Base-by-base conservation (phyloP, 2,329 filamentous ascomycete species). In the Fusarium fujikuroi region DNA sequence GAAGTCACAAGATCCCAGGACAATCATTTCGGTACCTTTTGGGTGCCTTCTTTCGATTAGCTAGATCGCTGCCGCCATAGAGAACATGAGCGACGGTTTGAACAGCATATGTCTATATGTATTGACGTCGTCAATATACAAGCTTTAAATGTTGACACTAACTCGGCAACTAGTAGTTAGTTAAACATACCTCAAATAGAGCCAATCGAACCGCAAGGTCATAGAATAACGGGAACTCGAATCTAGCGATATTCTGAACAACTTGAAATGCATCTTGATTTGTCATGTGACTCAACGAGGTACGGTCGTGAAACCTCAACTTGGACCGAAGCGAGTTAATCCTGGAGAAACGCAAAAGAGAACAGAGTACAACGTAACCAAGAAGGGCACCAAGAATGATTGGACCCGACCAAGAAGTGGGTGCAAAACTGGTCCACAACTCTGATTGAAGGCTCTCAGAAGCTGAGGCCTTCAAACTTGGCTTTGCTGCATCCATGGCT, bases 201-300 rank as follows among this genome's bases (percentile, higher is more conserved):
- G 81, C 83, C 34, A 84, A 78, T 54, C 84, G 81, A 43, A 85
- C 71, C 3, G 80, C 76, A 36, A 83, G 67, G 19, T 81, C 79
- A 67, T 81, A 83, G 36, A 83, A 76, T 15, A 80, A 74, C 1
- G 84, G 83, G 40, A 84, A 85, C 60, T 85, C 84, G 4, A 73
- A 68, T 21, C 76, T 62, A 9, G 76, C 65, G 11, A 83, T 65
- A 39, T 78, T 77, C 65, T 81, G 79, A 21, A 85, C 75, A 67
- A 87, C 84, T 61, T 81, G 79, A 64, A 85, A 84, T 10, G 87
- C 85, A 57, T 88, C 83, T 67, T 80, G 69, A 46, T 82, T 80
- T 21, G 82, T 85, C 84, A 86, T 85, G 57, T 74, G 69, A 15
- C 79, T 75, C 14, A 85, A 61, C 9, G 83, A 84, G 14, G 70